Percentiles rank a stretch among this genome's conserved stretches.
Evolutionary conservation across 768 basidiomycete species (phyloP).

Genomic region (Cystofilobasidium ferigula): DNA sequence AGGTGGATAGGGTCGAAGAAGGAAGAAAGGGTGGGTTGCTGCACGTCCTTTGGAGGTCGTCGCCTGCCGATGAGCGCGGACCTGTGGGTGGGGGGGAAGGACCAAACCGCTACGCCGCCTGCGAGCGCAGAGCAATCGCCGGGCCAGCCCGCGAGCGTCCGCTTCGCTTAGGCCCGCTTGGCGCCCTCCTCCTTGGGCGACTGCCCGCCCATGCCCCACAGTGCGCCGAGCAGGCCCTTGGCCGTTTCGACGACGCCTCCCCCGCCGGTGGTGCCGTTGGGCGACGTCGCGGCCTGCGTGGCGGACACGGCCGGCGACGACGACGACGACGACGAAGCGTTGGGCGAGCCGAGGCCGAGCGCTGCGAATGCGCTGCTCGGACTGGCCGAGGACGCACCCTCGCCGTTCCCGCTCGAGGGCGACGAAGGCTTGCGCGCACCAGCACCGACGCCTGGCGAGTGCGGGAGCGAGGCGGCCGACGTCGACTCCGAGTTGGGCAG

Average conservation of each 20-base stretch:
- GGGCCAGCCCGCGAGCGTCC: no score
- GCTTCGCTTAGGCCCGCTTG: not conserved
- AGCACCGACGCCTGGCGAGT: no score
- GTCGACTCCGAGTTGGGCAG: constrained; percentile 11
- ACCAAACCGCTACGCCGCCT: no score
- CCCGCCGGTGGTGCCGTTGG: constrained; percentile 28
- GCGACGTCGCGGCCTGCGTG: constrained; percentile 29
- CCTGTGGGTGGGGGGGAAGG: no score
- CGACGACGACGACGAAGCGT: not conserved
- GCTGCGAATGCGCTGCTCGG: not conserved
- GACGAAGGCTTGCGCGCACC: not conserved
- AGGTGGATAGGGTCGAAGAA: no score
- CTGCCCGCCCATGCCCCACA: constrained; percentile 42
- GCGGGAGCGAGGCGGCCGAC: constrained; percentile 22
- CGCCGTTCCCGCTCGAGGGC: not conserved
- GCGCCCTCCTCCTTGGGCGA: not conserved
- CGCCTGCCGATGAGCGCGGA: no score
- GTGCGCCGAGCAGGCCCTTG: constrained; percentile 59
- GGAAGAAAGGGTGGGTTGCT: no score
- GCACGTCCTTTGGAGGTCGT: no score
- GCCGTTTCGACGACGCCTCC: constrained; percentile 58
- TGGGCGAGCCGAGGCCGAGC: constrained; percentile 15
- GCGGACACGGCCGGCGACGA: not conserved
- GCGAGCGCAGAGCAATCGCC: no score
- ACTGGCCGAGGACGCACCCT: not conserved